Percentiles rank a stretch among this genome's conserved stretches.
Conservation (phyloP, 768 basidiomycete genomes). For the Trametes punicea region DNA sequence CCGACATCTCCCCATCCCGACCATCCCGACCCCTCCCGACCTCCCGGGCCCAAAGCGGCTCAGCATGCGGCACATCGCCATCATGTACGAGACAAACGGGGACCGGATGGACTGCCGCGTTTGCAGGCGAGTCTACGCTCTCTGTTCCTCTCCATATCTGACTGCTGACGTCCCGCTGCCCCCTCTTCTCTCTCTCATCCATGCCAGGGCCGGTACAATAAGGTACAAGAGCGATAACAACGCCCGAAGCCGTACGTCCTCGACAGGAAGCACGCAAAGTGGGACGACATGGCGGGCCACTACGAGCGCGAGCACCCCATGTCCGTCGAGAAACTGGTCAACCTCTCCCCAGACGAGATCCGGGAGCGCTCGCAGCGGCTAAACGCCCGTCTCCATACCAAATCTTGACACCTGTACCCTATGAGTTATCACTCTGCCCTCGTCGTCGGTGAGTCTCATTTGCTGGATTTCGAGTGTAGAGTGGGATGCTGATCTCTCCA, state of each 20-base stretch:
- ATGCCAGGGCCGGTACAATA: background rate
- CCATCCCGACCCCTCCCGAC: background rate
- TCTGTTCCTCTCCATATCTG: background rate
- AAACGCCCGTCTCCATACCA: background rate
- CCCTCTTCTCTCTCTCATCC: too few species aligned
- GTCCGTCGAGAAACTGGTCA: slow-evolving; percentile 9
- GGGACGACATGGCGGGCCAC: slow-evolving; percentile 19
- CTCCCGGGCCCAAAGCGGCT: slow-evolving; percentile 1
- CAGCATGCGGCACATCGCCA: slow-evolving; percentile 17
- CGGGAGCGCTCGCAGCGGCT: background rate
- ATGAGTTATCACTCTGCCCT: too few species aligned
- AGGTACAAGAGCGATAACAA: background rate
- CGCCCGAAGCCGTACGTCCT: background rate
- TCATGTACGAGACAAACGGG: slow-evolving; percentile 17
- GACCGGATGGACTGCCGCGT: slow-evolving; percentile 16
- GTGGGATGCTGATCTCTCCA: too few species aligned
- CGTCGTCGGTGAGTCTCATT: too few species aligned
- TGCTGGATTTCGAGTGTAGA: too few species aligned
- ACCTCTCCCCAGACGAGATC: slow-evolving; percentile 12
- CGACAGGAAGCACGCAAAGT: slow-evolving; percentile 6
- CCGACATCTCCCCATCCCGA: background rate
- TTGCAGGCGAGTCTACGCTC: slow-evolving; percentile 19
- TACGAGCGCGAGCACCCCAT: slow-evolving; percentile 20
- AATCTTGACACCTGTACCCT: background rate
- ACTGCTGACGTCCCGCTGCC: background rate